Evolutionary conservation across 2,329 filamentous ascomycete species (phyloP).

Genomic region (Colletotrichum musicola): DNA sequence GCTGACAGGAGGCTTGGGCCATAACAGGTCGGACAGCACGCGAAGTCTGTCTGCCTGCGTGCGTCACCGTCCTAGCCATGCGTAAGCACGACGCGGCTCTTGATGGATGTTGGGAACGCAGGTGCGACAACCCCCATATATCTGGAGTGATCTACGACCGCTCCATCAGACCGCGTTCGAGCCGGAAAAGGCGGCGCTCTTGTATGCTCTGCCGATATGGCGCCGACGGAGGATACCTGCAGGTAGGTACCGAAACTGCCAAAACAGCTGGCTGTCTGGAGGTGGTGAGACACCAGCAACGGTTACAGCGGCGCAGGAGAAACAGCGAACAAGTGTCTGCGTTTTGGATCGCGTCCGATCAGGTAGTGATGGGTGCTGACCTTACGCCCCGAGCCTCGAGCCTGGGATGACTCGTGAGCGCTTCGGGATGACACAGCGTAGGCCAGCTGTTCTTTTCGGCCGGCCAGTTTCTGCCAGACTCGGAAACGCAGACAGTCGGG

Average conservation of each 20-base stretch:
- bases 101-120: background rate
- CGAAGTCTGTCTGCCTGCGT: background rate
- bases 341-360: constrained; percentile 32
- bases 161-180: background rate
- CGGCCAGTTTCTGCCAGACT: background rate
- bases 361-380: constrained; percentile 5
- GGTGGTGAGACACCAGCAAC: constrained; percentile 18
- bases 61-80: background rate
- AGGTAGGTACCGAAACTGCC: no score
- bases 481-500: constrained; percentile 11
- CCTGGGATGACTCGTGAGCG: constrained; percentile 26
- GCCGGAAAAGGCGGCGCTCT: background rate
- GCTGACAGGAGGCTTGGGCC: background rate
- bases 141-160: constrained; percentile 1
- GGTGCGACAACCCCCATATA: constrained; percentile 8
- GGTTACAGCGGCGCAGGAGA: constrained; percentile 16
- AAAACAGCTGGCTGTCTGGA: background rate
- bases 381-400: background rate
- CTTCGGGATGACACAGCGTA: constrained; percentile 31
- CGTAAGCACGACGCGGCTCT: background rate
- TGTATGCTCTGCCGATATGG: constrained; percentile 12
- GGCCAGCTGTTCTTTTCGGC: constrained; percentile 33
- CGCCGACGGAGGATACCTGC: background rate
- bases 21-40: background rate
- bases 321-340: constrained; percentile 29